Percentiles rank a stretch among this genome's conserved stretches.
Evolutionary conservation across 768 basidiomycete genomes (phyloP).

Genomic region (Exsudoporus frostii): DNA sequence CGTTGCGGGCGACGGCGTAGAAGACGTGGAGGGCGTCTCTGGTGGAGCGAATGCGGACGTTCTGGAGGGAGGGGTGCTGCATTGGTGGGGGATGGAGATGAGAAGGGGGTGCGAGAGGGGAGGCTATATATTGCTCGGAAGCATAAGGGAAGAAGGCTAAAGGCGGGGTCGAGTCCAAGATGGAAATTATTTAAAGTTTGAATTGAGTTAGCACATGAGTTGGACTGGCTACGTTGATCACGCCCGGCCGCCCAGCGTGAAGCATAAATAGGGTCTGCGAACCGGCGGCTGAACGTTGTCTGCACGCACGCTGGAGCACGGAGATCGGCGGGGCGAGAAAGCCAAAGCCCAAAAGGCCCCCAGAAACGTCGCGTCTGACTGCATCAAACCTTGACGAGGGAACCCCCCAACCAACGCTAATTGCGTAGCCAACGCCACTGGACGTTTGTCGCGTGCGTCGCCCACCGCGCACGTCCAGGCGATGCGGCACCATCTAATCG

Average conservation of each 20-base stretch:
- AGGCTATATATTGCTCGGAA: slow-evolving; percentile 39
- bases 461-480: too few relatives aligned
- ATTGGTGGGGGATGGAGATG: slow-evolving; percentile 37
- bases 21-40: slow-evolving; percentile 82
- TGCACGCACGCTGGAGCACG: background rate
- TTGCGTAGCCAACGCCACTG: slow-evolving; percentile 29
- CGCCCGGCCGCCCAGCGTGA: slow-evolving; percentile 13
- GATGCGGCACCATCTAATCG: too few relatives aligned
- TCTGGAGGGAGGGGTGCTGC: slow-evolving; percentile 74
- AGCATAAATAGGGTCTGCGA: background rate
- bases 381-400: slow-evolving; percentile 34
- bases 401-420: too few relatives aligned
- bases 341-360: slow-evolving; percentile 16
- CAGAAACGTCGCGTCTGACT: background rate
- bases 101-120: slow-evolving; percentile 23
- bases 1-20: slow-evolving; percentile 65
- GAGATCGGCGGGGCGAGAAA: slow-evolving; percentile 21
- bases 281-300: slow-evolving; percentile 1
- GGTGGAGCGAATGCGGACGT: slow-evolving; percentile 74
- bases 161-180: slow-evolving; percentile 23
- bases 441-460: slow-evolving; percentile 30
- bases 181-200: slow-evolving; percentile 54
- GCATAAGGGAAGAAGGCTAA: slow-evolving; percentile 3
- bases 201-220: slow-evolving; percentile 46
- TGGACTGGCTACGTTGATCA: too few relatives aligned